Evolutionary conservation across 1,284 basidiomycete species (phyloP).

Genomic region (Phaffia rhodozyma): DNA sequence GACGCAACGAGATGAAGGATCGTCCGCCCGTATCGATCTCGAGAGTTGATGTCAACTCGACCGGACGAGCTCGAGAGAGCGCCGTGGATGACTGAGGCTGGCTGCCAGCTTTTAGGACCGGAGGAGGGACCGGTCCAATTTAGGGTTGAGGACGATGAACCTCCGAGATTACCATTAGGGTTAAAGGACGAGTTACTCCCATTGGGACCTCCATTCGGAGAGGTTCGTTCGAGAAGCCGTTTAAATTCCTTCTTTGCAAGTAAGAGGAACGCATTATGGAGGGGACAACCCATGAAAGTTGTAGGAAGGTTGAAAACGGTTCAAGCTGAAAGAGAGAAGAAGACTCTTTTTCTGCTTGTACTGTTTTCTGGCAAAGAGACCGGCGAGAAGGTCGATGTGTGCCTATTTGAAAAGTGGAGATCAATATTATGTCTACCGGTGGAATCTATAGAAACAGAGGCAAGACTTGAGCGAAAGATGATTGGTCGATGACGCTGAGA

Average conservation of each 20-base stretch:
- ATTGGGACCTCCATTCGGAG: background rate
- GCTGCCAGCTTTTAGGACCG: background rate
- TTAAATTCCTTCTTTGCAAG: constrained; percentile 12
- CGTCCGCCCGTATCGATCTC: constrained; percentile 40
- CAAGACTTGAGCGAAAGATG: too few relatives aligned
- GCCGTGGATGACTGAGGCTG: background rate
- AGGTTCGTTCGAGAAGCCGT: constrained; percentile 1
- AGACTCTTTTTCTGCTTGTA: constrained; percentile 1
- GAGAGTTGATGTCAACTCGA: constrained; percentile 13
- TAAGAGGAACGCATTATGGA: constrained; percentile 10
- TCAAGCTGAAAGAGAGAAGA: background rate
- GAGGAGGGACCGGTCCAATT: background rate
- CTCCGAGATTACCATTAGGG: background rate
- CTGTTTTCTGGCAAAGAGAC: background rate
- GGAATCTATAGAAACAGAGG: too few relatives aligned
- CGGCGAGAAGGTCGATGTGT: too few relatives aligned
- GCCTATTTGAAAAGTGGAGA: too few relatives aligned
- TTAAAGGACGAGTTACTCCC: background rate
- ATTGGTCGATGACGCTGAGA: too few relatives aligned
- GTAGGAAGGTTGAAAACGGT: too few relatives aligned
- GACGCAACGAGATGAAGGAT: constrained; percentile 72
- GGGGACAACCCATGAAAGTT: background rate
- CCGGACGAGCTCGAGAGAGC: background rate
- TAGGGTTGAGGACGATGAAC: background rate
- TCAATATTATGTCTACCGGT: too few relatives aligned